Conservation (phyloP, 2,329 filamentous ascomycete species). For the Sporothrix mexicana region DNA sequence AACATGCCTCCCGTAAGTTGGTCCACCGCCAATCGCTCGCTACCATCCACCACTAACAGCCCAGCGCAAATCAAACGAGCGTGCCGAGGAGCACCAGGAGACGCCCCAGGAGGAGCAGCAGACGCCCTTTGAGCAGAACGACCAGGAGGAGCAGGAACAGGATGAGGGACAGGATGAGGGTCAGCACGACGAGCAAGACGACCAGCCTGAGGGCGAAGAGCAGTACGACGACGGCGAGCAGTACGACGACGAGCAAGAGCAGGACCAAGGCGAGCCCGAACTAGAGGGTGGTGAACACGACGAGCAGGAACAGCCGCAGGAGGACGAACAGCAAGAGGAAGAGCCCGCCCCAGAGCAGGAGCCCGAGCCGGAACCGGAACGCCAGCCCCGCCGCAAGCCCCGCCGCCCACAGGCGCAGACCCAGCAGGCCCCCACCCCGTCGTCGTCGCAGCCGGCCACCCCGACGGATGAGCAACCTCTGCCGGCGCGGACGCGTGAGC, state of each 20-base stretch:
- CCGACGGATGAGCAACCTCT: slow-evolving; percentile 45
- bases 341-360: slow-evolving; percentile 60
- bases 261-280: slow-evolving; percentile 31
- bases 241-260: slow-evolving; percentile 36
- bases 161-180: not conserved
- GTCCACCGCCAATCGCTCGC: too few species aligned
- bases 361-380: slow-evolving; percentile 66
- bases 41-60: too few species aligned
- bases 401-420: slow-evolving; percentile 68
- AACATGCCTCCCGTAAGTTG: slow-evolving; percentile 21
- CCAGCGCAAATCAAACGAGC: slow-evolving; percentile 19
- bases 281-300: slow-evolving; percentile 37
- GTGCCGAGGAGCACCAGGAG: slow-evolving; percentile 8
- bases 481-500: slow-evolving; percentile 36
- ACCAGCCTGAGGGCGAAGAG: slow-evolving; percentile 37
- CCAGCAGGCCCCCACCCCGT: slow-evolving; percentile 38
- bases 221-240: slow-evolving; percentile 27
- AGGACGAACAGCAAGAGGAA: slow-evolving; percentile 37
- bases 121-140: not conserved
- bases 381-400: slow-evolving; percentile 70
- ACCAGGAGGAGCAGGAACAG: not conserved
- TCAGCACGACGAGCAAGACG: slow-evolving; percentile 16
- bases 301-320: slow-evolving; percentile 28
- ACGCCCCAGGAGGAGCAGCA: not conserved
- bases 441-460: slow-evolving; percentile 43